Conservation (phyloP, 306 rosid genomes). For the Begonia masoniana region DNA sequence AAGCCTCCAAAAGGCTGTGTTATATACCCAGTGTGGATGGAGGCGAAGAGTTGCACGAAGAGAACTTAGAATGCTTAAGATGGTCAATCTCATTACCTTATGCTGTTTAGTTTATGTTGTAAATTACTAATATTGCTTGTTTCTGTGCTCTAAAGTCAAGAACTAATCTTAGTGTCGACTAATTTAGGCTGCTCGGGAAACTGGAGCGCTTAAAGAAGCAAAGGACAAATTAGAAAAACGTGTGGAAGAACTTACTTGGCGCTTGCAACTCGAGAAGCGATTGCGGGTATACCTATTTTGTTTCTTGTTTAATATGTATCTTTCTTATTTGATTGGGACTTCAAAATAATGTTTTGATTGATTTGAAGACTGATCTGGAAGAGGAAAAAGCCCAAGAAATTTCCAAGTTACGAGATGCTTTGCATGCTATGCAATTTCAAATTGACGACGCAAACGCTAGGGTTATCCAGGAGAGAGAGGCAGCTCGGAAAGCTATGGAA, state of each 20-base stretch:
- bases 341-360: slow-evolving; percentile 9
- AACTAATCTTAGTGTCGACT: slow-evolving; percentile 16
- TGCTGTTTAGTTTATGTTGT: slow-evolving; percentile 16
- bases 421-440: slow-evolving; percentile 74
- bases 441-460: slow-evolving; percentile 85
- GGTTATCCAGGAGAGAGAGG: slow-evolving; percentile 76
- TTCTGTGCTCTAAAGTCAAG: slow-evolving; percentile 8
- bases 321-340: slow-evolving; percentile 10
- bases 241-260: slow-evolving; percentile 99
- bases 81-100: slow-evolving; percentile 34
- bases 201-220: slow-evolving; percentile 98
- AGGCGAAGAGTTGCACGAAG: slow-evolving; percentile 84
- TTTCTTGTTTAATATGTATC: slow-evolving; percentile 12
- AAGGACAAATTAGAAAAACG: slow-evolving; percentile 98
- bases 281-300: slow-evolving; percentile 36
- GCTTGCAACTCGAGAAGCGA: slow-evolving; percentile 96
- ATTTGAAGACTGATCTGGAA: slow-evolving; percentile 84
- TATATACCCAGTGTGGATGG: slow-evolving; percentile 94
- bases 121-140: slow-evolving; percentile 5
- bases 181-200: slow-evolving; percentile 92
- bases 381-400: slow-evolving; percentile 88
- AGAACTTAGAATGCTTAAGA: slow-evolving; percentile 91
- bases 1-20: slow-evolving; percentile 68
- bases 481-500: slow-evolving; percentile 69
- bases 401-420: slow-evolving; percentile 57